These are phyloP conservation scores for Anisodus tanguticus DNA, from an alignment of 257 asterid genomes.

Conservation along the genomic window DNA sequence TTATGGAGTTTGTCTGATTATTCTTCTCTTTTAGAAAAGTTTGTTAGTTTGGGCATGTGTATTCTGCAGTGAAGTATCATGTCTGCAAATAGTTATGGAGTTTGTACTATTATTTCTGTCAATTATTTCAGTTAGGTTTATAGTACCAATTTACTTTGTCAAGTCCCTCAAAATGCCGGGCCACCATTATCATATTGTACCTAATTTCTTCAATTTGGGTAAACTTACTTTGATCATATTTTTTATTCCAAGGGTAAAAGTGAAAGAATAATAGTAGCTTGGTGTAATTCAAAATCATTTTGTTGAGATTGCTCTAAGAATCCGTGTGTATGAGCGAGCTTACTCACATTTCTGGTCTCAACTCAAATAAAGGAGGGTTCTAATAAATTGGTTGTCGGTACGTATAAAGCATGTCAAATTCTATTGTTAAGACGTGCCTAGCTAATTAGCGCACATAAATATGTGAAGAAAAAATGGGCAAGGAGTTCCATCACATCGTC, in stretches of 20 bases:
- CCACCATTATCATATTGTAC: not conserved
- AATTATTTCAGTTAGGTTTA: not conserved
- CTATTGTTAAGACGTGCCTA: not conserved
- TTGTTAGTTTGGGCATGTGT: slow-evolving; percentile 24
- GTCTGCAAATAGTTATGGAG: slow-evolving; percentile 28
- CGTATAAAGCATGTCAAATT: no score
- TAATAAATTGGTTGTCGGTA: no score
- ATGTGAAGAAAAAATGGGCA: not conserved
- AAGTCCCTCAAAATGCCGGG: not conserved
- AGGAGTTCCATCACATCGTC: no score
- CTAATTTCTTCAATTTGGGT: not conserved
- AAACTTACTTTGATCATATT: not conserved
- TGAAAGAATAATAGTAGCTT: not conserved
- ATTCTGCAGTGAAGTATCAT: slow-evolving; percentile 34
- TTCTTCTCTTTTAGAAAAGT: slow-evolving; percentile 34
- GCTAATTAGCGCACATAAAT: no score
- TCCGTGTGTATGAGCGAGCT: no score
- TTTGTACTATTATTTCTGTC: not conserved
- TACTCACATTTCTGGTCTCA: no score
- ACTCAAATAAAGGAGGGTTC: no score
- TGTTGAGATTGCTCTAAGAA: no score
- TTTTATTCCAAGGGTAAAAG: not conserved
- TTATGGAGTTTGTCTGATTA: slow-evolving; percentile 30
- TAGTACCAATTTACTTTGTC: not conserved
- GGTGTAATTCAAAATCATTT: no score